Evolutionary conservation across 2,329 filamentous ascomycete genomes (phyloP), one percentile per base, ranked within the genome.

Genomic region (Aspergillus hiratsukae): DNA sequence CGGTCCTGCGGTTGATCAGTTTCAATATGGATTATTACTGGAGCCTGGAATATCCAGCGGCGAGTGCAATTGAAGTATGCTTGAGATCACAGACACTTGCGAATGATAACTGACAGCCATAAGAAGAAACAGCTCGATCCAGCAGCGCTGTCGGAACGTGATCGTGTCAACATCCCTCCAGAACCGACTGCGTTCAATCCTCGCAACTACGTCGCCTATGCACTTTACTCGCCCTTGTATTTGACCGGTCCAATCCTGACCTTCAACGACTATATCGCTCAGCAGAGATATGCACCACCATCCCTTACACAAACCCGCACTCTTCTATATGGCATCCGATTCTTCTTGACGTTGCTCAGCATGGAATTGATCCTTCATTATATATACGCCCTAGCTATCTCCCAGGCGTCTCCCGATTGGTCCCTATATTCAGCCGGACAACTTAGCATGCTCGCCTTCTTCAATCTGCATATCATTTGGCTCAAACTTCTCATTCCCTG

Each of bases 91-190:
- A 27, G 11, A 35, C 27, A 48, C n/a, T 19, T 48, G 25, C 40
- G 50, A 54, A 51, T 60, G 27, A 61, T 53, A 3, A 58, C 73
- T 72, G 58, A 72, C 63, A 65, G 61, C 45, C 57, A 65, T 69
- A 94, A 97, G 92, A 97, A 97, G 93, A 97, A 97, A 90, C 91
- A 96, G 80, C 83, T 96, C 61, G 91, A 97, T 81, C 89, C 90
- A 46, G 81, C 90, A 54, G 85, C 88, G 66, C 83, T 97, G 40
- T 94, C 92, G 4, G 94, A 99, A 73, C 83, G 88, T 64, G 93
- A 99, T 67, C 89, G 94, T 19, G 83, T 97, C 57, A 80, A 83
- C 54, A 88, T 88, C 43, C 86, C 94, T 0, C 91, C 92, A 3
- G 82, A 85, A 49, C 73, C 83, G 0, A 73, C 77, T 28, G 89